Base-by-base conservation (phyloP, 306 rosid species). In the Trifolium pratense region DNA sequence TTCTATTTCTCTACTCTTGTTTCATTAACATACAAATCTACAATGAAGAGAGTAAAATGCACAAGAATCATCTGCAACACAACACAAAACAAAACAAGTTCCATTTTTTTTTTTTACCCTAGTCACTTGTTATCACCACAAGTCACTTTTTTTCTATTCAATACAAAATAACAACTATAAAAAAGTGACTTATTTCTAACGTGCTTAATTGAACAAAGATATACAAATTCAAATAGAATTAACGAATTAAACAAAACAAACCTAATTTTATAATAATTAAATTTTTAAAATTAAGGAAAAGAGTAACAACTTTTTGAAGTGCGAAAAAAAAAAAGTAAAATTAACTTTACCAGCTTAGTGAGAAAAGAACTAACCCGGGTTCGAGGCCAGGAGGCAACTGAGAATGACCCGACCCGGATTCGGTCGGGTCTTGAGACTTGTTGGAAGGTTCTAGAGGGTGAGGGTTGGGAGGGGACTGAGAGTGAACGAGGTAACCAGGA, bases 341-440 rank as follows among this genome's bases (percentile, higher is more conserved):
- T 34, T 36, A 59, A 75, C 78, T 46, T 73, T 11, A 68, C 3
- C 1, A 12, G 48, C 51, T 1, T 17, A 23, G 4, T 40, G 43
- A 74, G 23, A 62, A 0, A 8, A 11, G 56, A 72, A 70, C 88
- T 81, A 43, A 94, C 98, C 89, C 70, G 11, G 87, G 77, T 63
- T 83, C 84, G 16, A 71, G 75, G 0, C 52, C 80, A 29, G 13
- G 45, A 2, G 49, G 65, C 16, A 68, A 39, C 3, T 39, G 72
- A 2, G 16, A 29, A 53, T 71, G 17, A 74, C 83, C 87, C 79
- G 86, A 77, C 70, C 90, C 81, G 79, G 76, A 26, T 2, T 42
- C 43, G 4, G 13, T 34, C 31, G 71, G 79, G 75, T 63, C 75
- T 7, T 52, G 69, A 37, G 8, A 7, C 69, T 15, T 31, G 4